These are phyloP conservation scores for Vachellia pachyceras DNA, from an alignment of 306 rosid species.

Conservation along the genomic window DNA sequence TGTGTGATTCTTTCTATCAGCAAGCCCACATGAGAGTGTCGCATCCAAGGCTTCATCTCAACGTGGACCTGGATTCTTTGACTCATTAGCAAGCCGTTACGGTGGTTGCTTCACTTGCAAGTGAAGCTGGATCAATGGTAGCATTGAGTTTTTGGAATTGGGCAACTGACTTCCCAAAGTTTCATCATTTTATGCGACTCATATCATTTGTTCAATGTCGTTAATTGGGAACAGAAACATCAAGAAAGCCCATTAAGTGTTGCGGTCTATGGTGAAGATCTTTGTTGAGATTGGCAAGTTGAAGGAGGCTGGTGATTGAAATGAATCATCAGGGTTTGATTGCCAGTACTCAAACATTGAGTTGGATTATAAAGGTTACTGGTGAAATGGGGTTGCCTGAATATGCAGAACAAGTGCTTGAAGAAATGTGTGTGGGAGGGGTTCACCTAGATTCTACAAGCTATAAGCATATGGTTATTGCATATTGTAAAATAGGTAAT, in stretches of 20 bases:
- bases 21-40: conserved; percentile 49
- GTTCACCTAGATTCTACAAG: conserved; percentile 67
- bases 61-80: conserved; percentile 53
- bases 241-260: conserved; percentile 72
- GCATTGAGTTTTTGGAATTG: conserved; percentile 77
- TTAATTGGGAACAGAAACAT: conserved; percentile 61
- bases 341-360: conserved; percentile 59
- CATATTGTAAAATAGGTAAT: conserved; percentile 58
- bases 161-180: conserved; percentile 65
- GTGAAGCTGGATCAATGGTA: conserved; percentile 76
- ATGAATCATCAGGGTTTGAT: conserved; percentile 76
- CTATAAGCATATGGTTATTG: conserved; percentile 72
- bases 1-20: conserved; percentile 59
- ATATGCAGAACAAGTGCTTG: conserved; percentile 77
- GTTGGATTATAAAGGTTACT: conserved; percentile 48
- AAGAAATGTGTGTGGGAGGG: conserved; percentile 84
- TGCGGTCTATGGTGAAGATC: conserved; percentile 65
- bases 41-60: conserved; percentile 59
- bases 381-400: conserved; percentile 58
- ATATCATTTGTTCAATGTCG: conserved; percentile 66
- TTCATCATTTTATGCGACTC: conserved; percentile 70
- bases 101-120: conserved; percentile 72
- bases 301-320: conserved; percentile 82
- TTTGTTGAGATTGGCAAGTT: conserved; percentile 75
- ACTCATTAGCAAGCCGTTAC: conserved; percentile 69